A percentile compares a stretch with the other conserved stretches of the same genome.
Evolutionary conservation across 2,329 filamentous ascomycete genomes (phyloP).

Genomic region (Phoma sp.): DNA sequence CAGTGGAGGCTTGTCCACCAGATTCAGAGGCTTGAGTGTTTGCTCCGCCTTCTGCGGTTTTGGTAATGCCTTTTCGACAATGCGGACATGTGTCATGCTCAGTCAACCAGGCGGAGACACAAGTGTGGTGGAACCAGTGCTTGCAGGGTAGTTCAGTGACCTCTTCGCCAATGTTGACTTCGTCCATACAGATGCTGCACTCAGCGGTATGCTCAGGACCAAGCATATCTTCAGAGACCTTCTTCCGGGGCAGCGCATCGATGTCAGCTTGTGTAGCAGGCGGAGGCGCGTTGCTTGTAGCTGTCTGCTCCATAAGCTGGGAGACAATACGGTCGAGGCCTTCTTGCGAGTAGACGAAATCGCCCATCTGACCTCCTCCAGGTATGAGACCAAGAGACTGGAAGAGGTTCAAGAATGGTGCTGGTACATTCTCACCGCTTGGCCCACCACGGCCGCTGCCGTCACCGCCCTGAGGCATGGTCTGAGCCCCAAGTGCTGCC

Average conservation of each 20-base stretch:
- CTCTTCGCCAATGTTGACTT: constrained; percentile 74
- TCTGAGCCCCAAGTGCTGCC: constrained; percentile 41
- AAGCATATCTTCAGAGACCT: constrained; percentile 74
- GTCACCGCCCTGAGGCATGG: constrained; percentile 14
- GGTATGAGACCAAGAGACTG: constrained; percentile 39
- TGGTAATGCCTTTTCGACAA: constrained; percentile 67
- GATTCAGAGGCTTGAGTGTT: constrained; percentile 20
- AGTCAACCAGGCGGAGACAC: constrained; percentile 81
- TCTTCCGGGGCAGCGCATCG: constrained; percentile 72
- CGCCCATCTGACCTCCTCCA: constrained; percentile 63
- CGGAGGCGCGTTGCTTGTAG: constrained; percentile 77
- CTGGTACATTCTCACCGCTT: constrained; percentile 12
- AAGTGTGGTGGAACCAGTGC: constrained; percentile 91
- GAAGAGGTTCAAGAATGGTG: constrained; percentile 57
- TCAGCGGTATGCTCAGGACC: constrained; percentile 73
- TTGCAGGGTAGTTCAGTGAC: constrained; percentile 83
- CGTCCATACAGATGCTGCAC: constrained; percentile 95
- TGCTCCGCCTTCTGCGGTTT: constrained; percentile 30
- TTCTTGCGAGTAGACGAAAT: constrained; percentile 90
- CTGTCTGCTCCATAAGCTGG: constrained; percentile 84
- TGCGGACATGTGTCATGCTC: constrained; percentile 94
- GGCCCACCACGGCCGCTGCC: constrained; percentile 13
- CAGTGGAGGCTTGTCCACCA: constrained; percentile 13
- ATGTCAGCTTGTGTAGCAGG: constrained; percentile 82
- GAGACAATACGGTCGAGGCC: constrained; percentile 88